Conservation (phyloP, 495 filamentous ascomycete species). For the Neurospora sp. region DNA sequence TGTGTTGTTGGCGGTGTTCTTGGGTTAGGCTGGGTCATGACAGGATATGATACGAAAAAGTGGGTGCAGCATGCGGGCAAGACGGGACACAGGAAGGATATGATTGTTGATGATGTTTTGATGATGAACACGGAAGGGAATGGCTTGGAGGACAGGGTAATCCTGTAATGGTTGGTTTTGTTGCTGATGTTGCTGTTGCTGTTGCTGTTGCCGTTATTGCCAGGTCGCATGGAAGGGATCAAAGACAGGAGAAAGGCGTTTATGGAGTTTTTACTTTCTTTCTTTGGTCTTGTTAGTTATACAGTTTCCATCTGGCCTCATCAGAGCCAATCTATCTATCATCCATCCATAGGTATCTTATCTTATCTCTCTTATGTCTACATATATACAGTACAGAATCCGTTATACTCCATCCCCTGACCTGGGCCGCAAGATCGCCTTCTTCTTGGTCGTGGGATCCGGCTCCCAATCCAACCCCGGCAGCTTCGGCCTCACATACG, state of each 20-base stretch:
- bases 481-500: background rate
- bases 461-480: background rate
- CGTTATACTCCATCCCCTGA: background rate
- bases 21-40: conserved; percentile 39
- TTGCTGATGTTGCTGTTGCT: background rate
- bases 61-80: background rate
- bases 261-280: conserved; percentile 5
- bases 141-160: background rate
- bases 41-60: background rate
- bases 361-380: background rate
- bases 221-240: background rate
- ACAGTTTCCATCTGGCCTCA: background rate
- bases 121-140: background rate
- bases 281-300: background rate
- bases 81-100: background rate
- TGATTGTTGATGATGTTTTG: background rate
- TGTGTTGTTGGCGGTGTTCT: conserved; percentile 71
- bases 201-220: background rate
- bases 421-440: background rate
- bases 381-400: background rate
- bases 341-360: background rate
- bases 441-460: background rate
- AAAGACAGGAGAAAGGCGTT: conserved; percentile 5
- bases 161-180: conserved; percentile 1
- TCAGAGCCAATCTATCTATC: background rate